Evolutionary conservation across 371 early-diverging fungal genomes (phyloP).

Genomic region (Mortierella sp.): DNA sequence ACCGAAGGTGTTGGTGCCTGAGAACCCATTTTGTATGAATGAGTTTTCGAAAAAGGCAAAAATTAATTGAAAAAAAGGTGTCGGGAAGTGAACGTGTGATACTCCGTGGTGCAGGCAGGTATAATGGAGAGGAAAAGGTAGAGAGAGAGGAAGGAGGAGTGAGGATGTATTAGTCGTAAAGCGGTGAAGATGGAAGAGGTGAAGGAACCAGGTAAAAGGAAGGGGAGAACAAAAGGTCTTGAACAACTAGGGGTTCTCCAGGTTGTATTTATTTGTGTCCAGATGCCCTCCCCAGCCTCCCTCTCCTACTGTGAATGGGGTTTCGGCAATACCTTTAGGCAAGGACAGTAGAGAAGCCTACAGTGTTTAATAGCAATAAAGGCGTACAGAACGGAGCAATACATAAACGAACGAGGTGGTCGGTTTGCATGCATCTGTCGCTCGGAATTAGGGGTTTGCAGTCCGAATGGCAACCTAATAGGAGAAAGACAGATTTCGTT

Average conservation of each 20-base stretch:
- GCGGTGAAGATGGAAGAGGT: not conserved
- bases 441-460: not conserved
- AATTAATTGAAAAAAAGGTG: not conserved
- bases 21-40: constrained; percentile 28
- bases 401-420: too few species aligned
- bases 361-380: constrained; percentile 5
- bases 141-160: not conserved
- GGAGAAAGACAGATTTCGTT: not conserved
- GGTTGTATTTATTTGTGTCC: constrained; percentile 10
- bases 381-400: too few species aligned
- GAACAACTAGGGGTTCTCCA: not conserved
- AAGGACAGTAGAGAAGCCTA: not conserved
- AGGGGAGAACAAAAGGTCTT: constrained; percentile 3
- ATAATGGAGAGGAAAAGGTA: not conserved
- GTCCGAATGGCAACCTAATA: not conserved
- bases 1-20: constrained; percentile 26
- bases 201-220: not conserved
- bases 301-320: not conserved
- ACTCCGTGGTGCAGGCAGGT: not conserved
- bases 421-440: too few species aligned
- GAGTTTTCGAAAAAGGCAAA: not conserved
- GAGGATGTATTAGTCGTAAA: not conserved
- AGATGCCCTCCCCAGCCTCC: not conserved
- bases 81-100: not conserved
- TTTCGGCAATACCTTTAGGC: constrained; percentile 26